These are phyloP conservation scores for Dentipellis sp. DNA, from an alignment of 768 basidiomycete genomes.

Conservation along the genomic window DNA sequence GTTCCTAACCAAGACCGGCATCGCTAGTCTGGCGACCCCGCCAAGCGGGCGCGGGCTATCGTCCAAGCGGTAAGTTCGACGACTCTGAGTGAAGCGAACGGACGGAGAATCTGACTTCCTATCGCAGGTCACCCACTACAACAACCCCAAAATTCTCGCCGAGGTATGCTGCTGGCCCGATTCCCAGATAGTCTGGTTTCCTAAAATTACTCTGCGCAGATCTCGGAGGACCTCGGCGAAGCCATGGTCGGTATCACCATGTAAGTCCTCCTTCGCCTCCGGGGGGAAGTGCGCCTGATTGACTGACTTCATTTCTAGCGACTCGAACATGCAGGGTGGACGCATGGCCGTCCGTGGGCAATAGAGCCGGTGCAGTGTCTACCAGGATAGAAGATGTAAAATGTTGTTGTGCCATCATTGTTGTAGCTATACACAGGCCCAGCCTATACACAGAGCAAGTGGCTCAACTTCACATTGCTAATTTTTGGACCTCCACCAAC, in stretches of 20 bases:
- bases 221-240: slow-evolving; percentile 76
- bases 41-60: slow-evolving; percentile 88
- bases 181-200: not conserved
- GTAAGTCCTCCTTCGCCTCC: slow-evolving; percentile 31
- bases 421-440: no score
- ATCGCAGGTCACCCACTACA: slow-evolving; percentile 81
- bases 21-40: slow-evolving; percentile 80
- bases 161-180: slow-evolving; percentile 40
- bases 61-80: slow-evolving; percentile 73
- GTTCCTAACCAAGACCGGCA: not conserved
- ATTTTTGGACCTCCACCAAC: no score
- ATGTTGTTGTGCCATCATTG: no score
- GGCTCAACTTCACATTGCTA: no score
- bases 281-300: not conserved
- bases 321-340: slow-evolving; percentile 62
- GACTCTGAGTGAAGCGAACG: no score
- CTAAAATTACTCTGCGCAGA: slow-evolving; percentile 23
- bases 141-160: slow-evolving; percentile 87
- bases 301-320: slow-evolving; percentile 29
- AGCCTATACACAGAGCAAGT: no score
- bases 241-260: slow-evolving; percentile 95
- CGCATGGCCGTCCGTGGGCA: slow-evolving; percentile 59
- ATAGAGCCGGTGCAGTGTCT: slow-evolving; percentile 25
- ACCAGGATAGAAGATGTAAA: no score
- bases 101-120: no score